A percentile compares a stretch with the other conserved stretches of the same genome.
phyloP scores from a whole-genome alignment of 1,284 basidiomycete species.

The Ceratobasidium theobromae region DNA sequence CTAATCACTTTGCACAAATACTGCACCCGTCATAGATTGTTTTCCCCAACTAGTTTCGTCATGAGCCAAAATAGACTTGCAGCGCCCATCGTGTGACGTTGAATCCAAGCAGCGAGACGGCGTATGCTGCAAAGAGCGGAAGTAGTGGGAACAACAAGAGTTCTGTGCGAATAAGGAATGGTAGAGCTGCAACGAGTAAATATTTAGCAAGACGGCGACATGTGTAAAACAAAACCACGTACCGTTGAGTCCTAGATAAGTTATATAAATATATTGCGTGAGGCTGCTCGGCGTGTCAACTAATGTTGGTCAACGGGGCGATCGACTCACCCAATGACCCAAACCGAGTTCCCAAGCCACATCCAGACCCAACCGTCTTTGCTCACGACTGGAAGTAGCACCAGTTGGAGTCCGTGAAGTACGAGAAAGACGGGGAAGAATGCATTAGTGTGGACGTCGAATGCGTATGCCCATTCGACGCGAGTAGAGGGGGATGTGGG shows the following conservation, averaged over 20 bases:
- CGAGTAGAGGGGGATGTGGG: conserved; percentile 67
- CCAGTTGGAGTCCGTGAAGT: conserved; percentile 81
- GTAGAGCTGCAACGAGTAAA: conserved; percentile 61
- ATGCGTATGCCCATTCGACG: conserved; percentile 93
- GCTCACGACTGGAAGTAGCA: conserved; percentile 78
- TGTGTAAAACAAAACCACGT: conserved; percentile 36
- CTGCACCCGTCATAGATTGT: neutral
- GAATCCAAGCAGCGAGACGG: conserved; percentile 85
- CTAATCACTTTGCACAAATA: neutral
- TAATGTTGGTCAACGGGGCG: conserved; percentile 2
- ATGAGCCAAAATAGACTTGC: conserved; percentile 71
- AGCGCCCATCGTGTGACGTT: conserved; percentile 81
- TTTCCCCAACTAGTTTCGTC: no score
- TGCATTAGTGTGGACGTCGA: conserved; percentile 92
- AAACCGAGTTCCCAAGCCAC: conserved; percentile 90
- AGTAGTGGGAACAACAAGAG: conserved; percentile 83
- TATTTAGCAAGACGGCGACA: neutral
- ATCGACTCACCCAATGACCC: conserved; percentile 72
- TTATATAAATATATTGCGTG: conserved; percentile 86
- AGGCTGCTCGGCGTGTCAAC: conserved; percentile 50
- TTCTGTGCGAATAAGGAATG: conserved; percentile 85
- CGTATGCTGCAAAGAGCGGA: conserved; percentile 79
- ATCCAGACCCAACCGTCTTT: conserved; percentile 88
- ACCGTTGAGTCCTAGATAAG: conserved; percentile 87
- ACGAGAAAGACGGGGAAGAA: conserved; percentile 92